Base-by-base conservation (phyloP, 2,329 filamentous ascomycete species). In the Colletotrichum sojae region DNA sequence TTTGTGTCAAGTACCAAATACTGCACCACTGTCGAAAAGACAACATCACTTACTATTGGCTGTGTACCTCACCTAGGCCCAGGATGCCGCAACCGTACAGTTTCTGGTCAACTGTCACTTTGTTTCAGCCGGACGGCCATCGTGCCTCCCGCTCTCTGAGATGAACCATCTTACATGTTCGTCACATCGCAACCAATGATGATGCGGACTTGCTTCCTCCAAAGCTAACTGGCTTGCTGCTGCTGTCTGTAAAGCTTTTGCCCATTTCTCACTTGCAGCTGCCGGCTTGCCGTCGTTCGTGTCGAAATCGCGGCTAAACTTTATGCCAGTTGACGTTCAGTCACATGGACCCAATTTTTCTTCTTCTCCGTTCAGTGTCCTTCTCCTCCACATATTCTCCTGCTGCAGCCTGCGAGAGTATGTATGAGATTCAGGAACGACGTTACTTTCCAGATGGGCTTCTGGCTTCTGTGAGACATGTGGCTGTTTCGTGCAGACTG, bases 111-210 rank as follows among this genome's bases (percentile, higher is more conserved):
- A 55, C 55, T 31, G 55, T 51, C 62, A 60, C 15, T 8, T 52
- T 54, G 62, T 69, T 69, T 69, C 66, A 69, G 62, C 62, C 49
- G 43, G 55, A 43, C 8, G 45, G 43, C 61, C 62, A 59, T 49
- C 48, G 65, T 65, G 31, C 61, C 60, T 59, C 54, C 45, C 49
- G 20, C 27, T 27, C 25, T 40, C 66, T 69, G 39, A 66, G 43
- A 66, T 66, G 62, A 69, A 66, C 49, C 46, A 67, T 64, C 57
- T 64, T 36, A 54, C 18, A 39, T n/a, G 39, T 58, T 43, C 13
- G 20, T 36, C 18, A 48, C 15, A 22, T 45, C 18, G 39, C 60
- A 27, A 16, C 60, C 65, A 64, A 68, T 68, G 60, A 20, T 18
- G 20, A 51, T 20, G 36, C 40, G 40, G 9, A 27, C 6, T 15